phyloP scores from a whole-genome alignment of 1,284 basidiomycete species.

The Ustanciosporium gigantosporum region DNA sequence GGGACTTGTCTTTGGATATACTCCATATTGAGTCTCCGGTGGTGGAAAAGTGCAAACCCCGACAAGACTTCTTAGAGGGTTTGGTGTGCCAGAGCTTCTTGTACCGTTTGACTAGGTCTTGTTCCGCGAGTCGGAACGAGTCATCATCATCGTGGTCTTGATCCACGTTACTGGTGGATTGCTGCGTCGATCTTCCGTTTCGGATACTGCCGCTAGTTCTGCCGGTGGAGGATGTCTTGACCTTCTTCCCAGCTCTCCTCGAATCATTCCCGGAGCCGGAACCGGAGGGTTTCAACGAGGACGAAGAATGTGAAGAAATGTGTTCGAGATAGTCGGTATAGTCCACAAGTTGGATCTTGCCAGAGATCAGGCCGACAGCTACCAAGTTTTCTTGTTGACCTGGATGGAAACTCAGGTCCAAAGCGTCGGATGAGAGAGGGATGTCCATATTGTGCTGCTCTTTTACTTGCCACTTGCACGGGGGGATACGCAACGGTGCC shows the following conservation, averaged over 20 bases:
- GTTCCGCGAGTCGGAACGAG: not conserved
- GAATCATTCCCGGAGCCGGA: too few relatives aligned
- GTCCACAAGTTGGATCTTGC: conserved; percentile 76
- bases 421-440: conserved; percentile 71
- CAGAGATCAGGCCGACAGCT: conserved; percentile 78
- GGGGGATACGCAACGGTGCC: not conserved
- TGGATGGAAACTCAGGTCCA: conserved; percentile 87
- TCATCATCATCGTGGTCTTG: not conserved
- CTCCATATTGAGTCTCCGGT: conserved; percentile 66
- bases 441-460: conserved; percentile 57
- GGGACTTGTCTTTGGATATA: conserved; percentile 78
- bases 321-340: conserved; percentile 63
- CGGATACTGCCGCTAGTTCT: too few relatives aligned
- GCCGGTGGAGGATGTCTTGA: not conserved
- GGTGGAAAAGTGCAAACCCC: conserved; percentile 35
- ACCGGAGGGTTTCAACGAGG: not conserved
- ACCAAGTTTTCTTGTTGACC: conserved; percentile 66
- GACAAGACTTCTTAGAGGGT: conserved; percentile 47
- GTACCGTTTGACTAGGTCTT: conserved; percentile 13
- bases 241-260: conserved; percentile 6
- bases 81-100: conserved; percentile 40
- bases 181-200: too few relatives aligned
- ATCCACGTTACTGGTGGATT: too few relatives aligned
- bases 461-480: conserved; percentile 3
- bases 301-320: conserved; percentile 4